phyloP scores from a whole-genome alignment of 202 grass and related monocot species.

The Brachypodium distachyon region DNA sequence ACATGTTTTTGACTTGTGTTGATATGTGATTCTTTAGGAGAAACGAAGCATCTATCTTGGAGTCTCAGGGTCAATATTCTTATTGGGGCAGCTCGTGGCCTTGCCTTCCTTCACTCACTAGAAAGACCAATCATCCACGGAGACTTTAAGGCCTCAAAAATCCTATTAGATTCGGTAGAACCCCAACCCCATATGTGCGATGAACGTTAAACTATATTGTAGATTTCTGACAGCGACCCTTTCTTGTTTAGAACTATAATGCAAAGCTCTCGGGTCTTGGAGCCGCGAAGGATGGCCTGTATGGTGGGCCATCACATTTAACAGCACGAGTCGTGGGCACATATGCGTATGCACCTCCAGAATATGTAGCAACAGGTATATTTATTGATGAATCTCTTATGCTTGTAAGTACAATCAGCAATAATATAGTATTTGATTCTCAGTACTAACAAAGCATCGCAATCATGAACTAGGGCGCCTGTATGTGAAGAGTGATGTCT shows the following conservation, averaged over 20 bases:
- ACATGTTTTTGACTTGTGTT: not conserved
- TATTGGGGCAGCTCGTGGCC: not conserved
- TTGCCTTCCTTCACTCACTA: not conserved
- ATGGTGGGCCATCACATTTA: conserved; percentile 26
- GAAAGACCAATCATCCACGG: not conserved
- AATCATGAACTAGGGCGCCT: conserved; percentile 23
- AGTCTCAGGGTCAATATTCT: not conserved
- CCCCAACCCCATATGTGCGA: too few relatives aligned
- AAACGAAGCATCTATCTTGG: not conserved
- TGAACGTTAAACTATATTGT: too few relatives aligned
- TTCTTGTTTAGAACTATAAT: conserved; percentile 28
- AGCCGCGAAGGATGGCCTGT: too few relatives aligned
- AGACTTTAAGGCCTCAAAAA: not conserved
- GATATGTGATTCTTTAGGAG: not conserved
- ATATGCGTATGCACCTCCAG: conserved; percentile 38
- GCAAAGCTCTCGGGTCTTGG: conserved; percentile 41
- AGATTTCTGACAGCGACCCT: not conserved
- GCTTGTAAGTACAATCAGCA: not conserved
- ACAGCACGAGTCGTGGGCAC: conserved; percentile 41
- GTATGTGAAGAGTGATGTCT: conserved; percentile 48
- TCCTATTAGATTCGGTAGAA: not conserved
- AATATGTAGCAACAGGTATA: conserved; percentile 26
- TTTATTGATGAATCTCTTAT: too few relatives aligned
- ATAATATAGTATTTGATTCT: not conserved
- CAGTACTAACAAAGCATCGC: not conserved